Evolutionary conservation across 768 basidiomycete genomes (phyloP), one percentile per base, ranked within the genome.

Genomic region (Kwoniella dejecticola): DNA sequence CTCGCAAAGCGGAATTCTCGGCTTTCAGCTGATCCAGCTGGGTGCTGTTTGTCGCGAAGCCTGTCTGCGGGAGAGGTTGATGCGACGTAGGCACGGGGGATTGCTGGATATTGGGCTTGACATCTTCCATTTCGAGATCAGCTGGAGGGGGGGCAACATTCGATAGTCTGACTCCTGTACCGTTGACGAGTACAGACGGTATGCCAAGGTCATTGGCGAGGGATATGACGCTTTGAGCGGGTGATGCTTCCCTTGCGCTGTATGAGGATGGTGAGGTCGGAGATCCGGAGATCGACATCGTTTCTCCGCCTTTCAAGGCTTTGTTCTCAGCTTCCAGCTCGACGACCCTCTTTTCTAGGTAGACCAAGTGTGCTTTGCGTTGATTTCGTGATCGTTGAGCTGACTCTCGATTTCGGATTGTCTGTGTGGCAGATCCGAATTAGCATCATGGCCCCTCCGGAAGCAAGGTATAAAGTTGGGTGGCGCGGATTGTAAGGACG

Each of bases 361-460:
- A 82, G 1, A 81, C 57, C 75, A 88, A 91, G 66, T 94, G 90
- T 15, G 87, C 88, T 79, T 95, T 95, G 58, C 91, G 85, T 69
- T 89, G 85, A 81, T 95, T 92, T 45, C 92, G 87, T 11, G 89
- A 90, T 81, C 92, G 89, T 82, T 95, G 92, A 4, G 91, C 91
- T 1, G 92, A 92, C 77, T 94, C 90, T 52, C 91, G 85, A 80
- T 95, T 95, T 58, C 92, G 87, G 80, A 92, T 90, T 15, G 89
- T 91, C 66, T 92, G 84, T 48, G 89, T 36, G 40, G 36, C 13
- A 31, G 5, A 23, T 13, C 10, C 17, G 45, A n/a, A 31, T 47
- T 48, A 41, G 45, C 24, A 19, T 38, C 36, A 38, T 44, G 19
- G 42, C 19, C 6, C 47, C 27, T 15, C 17, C 33, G 29, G 10